phyloP scores from a whole-genome alignment of 2,329 filamentous ascomycete species.

The Venturia oleaginea region DNA sequence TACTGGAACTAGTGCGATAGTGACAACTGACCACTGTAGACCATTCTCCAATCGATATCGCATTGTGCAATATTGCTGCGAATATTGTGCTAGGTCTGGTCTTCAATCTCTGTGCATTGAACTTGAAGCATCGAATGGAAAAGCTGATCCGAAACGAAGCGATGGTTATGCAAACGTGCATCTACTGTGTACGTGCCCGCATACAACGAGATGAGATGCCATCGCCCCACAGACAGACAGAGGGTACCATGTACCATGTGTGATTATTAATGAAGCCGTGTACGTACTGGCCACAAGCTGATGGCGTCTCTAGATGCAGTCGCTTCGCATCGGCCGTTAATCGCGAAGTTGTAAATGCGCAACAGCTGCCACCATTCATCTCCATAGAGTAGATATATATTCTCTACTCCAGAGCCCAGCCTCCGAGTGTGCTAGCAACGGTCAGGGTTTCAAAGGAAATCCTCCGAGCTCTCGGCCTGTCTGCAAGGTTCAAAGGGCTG shows the following conservation, averaged over 20 bases:
- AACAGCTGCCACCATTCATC: conserved; percentile 4
- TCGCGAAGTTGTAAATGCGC: neutral
- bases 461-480: neutral
- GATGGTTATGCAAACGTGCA: neutral
- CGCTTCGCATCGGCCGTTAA: neutral
- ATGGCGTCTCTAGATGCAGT: neutral
- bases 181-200: neutral
- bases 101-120: neutral
- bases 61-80: no score
- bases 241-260: neutral
- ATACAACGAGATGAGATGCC: neutral
- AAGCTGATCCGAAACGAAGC: neutral
- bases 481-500: neutral
- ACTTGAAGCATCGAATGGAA: neutral
- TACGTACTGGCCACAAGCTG: neutral
- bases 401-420: neutral
- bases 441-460: neutral
- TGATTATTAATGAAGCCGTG: neutral
- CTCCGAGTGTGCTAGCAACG: neutral
- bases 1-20: neutral
- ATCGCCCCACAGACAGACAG: neutral
- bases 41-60: no score
- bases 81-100: neutral
- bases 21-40: no score
- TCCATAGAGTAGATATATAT: neutral